A percentile compares a stretch with the other conserved stretches of the same genome.
Evolutionary conservation across 1,284 basidiomycete species (phyloP).

Genomic region (Golubevia sp.): DNA sequence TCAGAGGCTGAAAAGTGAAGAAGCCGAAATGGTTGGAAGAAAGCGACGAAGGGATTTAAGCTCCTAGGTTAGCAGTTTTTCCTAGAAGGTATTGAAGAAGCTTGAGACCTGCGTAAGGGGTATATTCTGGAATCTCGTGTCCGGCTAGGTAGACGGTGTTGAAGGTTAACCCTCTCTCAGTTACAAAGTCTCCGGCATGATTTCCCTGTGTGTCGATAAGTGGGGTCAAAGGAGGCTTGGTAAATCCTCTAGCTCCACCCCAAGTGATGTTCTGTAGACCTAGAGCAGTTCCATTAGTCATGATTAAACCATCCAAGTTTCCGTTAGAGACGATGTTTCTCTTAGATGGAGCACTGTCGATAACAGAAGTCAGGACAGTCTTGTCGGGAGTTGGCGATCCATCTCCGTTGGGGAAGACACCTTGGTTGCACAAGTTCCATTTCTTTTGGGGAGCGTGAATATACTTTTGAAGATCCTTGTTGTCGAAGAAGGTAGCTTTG

Average conservation of each 20-base stretch:
- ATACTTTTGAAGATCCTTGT: neutral
- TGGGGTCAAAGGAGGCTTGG: constrained; percentile 2
- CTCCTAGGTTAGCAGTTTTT: too few species aligned
- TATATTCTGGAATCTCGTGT: neutral
- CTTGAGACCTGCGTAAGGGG: too few species aligned
- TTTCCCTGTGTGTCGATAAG: neutral
- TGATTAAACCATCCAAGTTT: constrained; percentile 2
- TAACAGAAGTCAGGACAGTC: neutral
- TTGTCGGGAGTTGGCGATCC: neutral
- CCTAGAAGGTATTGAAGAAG: too few species aligned
- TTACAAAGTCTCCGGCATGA: neutral
- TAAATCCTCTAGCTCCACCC: constrained; percentile 3
- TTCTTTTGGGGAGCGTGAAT: constrained; percentile 2
- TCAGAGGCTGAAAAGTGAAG: too few species aligned
- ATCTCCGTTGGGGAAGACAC: constrained; percentile 13
- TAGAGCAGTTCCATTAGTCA: constrained; percentile 3
- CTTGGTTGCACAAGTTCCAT: constrained; percentile 1
- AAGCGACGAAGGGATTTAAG: too few species aligned
- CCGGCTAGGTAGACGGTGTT: neutral
- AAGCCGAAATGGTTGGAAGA: too few species aligned
- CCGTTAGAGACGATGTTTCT: constrained; percentile 4
- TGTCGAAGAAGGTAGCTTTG: neutral
- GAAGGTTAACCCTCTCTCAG: neutral
- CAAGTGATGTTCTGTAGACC: constrained; percentile 9
- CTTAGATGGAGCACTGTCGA: neutral